Conservation (phyloP, 352 stramenopile species). For the Pythium myriotylum region DNA sequence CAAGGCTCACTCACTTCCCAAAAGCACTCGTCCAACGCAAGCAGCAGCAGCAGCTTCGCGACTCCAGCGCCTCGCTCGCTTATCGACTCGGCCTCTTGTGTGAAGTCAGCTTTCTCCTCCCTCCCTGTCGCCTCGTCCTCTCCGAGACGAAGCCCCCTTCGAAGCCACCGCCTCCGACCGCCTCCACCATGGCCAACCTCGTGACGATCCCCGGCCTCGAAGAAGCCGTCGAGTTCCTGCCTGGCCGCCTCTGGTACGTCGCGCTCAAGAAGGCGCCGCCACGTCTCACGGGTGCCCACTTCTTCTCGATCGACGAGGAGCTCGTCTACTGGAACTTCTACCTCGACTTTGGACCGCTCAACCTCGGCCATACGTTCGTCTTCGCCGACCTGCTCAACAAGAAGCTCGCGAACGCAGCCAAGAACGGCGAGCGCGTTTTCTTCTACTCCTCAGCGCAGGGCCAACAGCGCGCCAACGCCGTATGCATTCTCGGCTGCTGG, state of each 20-base stretch:
- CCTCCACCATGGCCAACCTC: conserved; percentile 26
- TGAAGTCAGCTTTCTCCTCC: conserved; percentile 11
- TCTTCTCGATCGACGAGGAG: conserved; percentile 86
- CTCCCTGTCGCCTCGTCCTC: neutral
- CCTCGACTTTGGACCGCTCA: conserved; percentile 96
- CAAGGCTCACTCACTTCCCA: conserved; percentile 21
- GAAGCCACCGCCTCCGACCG: conserved; percentile 6
- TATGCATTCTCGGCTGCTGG: conserved; percentile 90
- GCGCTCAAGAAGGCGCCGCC: conserved; percentile 62
- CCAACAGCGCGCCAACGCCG: conserved; percentile 88
- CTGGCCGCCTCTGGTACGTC: conserved; percentile 60
- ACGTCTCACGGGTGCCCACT: conserved; percentile 53
- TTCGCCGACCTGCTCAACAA: conserved; percentile 55
- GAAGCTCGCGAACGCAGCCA: conserved; percentile 42
- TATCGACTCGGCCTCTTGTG: conserved; percentile 10
- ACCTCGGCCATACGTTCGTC: conserved; percentile 68
- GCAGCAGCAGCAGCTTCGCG: conserved; percentile 12
- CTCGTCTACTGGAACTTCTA: conserved; percentile 97
- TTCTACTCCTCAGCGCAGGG: conserved; percentile 84
- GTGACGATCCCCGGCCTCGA: conserved; percentile 46
- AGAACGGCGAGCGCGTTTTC: conserved; percentile 54
- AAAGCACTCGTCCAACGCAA: conserved; percentile 25
- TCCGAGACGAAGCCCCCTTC: neutral
- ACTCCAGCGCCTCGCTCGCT: neutral
- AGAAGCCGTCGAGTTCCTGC: conserved; percentile 66